phyloP scores from a whole-genome alignment of 148 eudicot genomes.

The Drosera capensis region DNA sequence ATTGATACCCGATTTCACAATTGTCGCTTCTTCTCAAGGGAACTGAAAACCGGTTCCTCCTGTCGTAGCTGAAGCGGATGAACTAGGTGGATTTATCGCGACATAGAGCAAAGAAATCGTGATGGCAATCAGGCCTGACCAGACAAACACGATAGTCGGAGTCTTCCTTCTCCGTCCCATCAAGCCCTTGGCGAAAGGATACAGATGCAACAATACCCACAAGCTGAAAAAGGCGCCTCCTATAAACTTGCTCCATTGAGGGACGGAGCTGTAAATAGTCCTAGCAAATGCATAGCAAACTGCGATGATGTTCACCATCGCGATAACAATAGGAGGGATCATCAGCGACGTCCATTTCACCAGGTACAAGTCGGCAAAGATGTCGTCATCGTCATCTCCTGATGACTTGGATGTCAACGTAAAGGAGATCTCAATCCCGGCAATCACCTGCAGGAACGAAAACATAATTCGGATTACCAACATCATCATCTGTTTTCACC shows the following conservation, averaged over 20 bases:
- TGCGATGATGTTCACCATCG: constrained; percentile 60
- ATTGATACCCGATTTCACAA: not conserved
- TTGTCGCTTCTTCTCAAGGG: constrained; percentile 4
- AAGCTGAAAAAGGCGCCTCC: constrained; percentile 43
- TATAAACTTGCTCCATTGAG: constrained; percentile 63
- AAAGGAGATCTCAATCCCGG: constrained; percentile 75
- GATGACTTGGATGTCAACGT: constrained; percentile 68
- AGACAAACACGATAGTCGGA: constrained; percentile 31
- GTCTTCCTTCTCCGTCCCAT: constrained; percentile 38
- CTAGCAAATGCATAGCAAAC: constrained; percentile 39
- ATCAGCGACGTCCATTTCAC: constrained; percentile 83
- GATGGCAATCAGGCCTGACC: constrained; percentile 33
- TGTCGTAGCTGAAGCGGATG: not conserved
- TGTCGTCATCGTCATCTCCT: constrained; percentile 54
- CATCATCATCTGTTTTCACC: too few relatives aligned
- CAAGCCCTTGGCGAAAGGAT: constrained; percentile 35
- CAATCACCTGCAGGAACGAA: constrained; percentile 40
- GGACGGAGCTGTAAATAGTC: constrained; percentile 27
- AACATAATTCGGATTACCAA: too few relatives aligned
- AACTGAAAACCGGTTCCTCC: constrained; percentile 16
- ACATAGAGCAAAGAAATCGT: constrained; percentile 28
- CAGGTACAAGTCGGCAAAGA: constrained; percentile 54
- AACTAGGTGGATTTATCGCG: constrained; percentile 16
- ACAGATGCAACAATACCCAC: constrained; percentile 30
- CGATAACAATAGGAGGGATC: constrained; percentile 88